A percentile compares a stretch with the other conserved stretches of the same genome.
Evolutionary conservation across 805 yeast species (phyloP).

Genomic region (Lipomyces japonicus): DNA sequence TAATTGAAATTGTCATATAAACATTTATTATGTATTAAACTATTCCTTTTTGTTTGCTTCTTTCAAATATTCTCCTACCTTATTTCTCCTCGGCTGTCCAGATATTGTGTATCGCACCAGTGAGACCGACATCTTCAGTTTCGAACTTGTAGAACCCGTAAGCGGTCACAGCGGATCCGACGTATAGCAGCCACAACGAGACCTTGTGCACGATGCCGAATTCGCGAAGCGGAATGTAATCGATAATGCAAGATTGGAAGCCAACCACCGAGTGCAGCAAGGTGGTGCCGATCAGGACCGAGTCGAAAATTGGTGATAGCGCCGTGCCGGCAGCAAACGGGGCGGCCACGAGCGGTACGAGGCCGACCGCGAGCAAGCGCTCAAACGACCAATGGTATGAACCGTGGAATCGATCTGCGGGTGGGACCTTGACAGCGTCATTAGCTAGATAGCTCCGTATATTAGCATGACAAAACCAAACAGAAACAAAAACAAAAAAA

Average conservation of each 20-base stretch:
- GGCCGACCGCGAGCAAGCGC: conserved; percentile 60
- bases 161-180: conserved; percentile 67
- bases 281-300: conserved; percentile 60
- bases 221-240: conserved; percentile 83
- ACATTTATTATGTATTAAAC: no score
- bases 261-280: conserved; percentile 83
- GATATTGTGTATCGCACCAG: conserved; percentile 56
- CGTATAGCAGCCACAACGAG: conserved; percentile 62
- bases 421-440: conserved; percentile 75
- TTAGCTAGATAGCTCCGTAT: conserved; percentile 48
- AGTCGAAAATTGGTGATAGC: conserved; percentile 65
- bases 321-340: conserved; percentile 76
- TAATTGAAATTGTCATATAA: no score
- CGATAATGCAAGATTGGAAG: conserved; percentile 84
- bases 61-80: no score
- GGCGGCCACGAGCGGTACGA: conserved; percentile 71
- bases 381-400: conserved; percentile 94
- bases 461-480: not conserved
- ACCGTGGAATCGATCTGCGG: conserved; percentile 63
- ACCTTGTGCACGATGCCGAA: conserved; percentile 72
- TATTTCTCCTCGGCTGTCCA: conserved; percentile 56
- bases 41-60: no score
- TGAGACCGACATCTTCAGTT: conserved; percentile 74
- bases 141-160: conserved; percentile 76
- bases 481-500: not conserved